Conservation (phyloP, 441 rosid species). For the Theobroma grandiflorum region DNA sequence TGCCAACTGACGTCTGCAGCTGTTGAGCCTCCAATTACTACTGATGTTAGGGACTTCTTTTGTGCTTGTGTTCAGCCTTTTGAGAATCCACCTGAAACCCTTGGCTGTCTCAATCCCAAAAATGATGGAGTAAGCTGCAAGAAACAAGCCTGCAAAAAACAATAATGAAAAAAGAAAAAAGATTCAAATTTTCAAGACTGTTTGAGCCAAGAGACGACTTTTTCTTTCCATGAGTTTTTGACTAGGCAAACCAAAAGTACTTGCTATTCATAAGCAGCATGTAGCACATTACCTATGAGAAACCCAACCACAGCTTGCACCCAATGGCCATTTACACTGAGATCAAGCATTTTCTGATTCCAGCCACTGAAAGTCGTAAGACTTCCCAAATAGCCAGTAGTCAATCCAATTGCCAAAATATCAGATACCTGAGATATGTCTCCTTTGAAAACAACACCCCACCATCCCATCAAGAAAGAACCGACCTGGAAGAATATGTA, state of each 20-base stretch:
- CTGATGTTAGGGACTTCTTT: constrained; percentile 17
- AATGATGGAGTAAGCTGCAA: constrained; percentile 71
- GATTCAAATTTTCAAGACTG: background rate
- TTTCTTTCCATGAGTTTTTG: background rate
- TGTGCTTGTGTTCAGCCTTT: constrained; percentile 32
- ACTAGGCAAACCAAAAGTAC: background rate
- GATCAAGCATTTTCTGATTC: constrained; percentile 97
- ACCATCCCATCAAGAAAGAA: constrained; percentile 98
- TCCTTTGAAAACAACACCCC: constrained; percentile 83
- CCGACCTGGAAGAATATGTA: constrained; percentile 61
- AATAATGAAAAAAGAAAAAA: background rate
- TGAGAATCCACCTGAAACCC: constrained; percentile 65
- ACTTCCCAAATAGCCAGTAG: constrained; percentile 90
- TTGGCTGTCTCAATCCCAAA: constrained; percentile 85
- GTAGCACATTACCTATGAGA: constrained; percentile 59
- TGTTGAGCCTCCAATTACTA: constrained; percentile 51
- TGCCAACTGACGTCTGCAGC: constrained; percentile 47
- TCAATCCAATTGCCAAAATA: constrained; percentile 75
- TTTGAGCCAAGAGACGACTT: constrained; percentile 15
- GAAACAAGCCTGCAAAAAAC: constrained; percentile 71
- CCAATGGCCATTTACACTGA: constrained; percentile 76
- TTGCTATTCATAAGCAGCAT: background rate
- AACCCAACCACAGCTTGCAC: constrained; percentile 67
- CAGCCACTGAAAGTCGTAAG: constrained; percentile 93
- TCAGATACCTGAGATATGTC: constrained; percentile 69